Evolutionary conservation across 2,329 filamentous ascomycete species (phyloP).

Genomic region (Peltaster fructicola): DNA sequence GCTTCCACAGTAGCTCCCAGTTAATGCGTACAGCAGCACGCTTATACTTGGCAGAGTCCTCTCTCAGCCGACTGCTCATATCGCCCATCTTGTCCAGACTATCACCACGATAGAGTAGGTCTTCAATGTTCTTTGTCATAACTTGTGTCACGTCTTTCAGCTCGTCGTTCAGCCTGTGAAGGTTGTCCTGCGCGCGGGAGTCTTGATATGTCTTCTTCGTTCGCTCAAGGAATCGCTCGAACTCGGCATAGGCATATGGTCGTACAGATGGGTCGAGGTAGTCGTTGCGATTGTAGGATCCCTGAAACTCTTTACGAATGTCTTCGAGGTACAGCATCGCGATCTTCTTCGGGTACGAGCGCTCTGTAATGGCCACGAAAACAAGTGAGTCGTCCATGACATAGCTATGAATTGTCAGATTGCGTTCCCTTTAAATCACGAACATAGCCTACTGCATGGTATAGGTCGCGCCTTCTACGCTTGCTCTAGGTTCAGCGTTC

Average conservation of each 20-base stretch:
- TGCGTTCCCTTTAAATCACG: too few species aligned
- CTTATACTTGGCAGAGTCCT: conserved; percentile 89
- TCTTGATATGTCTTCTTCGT: conserved; percentile 92
- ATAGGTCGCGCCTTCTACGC: conserved; percentile 70
- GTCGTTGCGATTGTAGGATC: conserved; percentile 57
- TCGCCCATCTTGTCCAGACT: conserved; percentile 94
- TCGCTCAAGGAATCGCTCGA: conserved; percentile 89
- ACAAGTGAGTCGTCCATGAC: conserved; percentile 66
- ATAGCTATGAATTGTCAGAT: too few species aligned
- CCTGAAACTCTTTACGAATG: conserved; percentile 76
- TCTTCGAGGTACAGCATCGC: conserved; percentile 97
- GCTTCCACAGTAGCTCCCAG: conserved; percentile 90
- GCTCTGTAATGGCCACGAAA: conserved; percentile 87
- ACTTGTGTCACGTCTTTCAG: conserved; percentile 95
- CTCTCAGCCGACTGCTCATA: conserved; percentile 67
- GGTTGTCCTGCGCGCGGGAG: conserved; percentile 73
- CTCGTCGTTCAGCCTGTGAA: conserved; percentile 92
- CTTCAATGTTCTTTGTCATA: conserved; percentile 99
- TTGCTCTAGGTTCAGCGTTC: conserved; percentile 78
- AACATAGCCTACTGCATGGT: conserved; percentile 66
- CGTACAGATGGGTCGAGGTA: conserved; percentile 59
- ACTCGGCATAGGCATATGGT: conserved; percentile 93
- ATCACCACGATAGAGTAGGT: conserved; percentile 85
- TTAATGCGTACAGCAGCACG: conserved; percentile 89
- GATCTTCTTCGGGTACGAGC: conserved; percentile 89